phyloP scores from a whole-genome alignment of 805 yeast species.

The Metschnikowia sp. region DNA sequence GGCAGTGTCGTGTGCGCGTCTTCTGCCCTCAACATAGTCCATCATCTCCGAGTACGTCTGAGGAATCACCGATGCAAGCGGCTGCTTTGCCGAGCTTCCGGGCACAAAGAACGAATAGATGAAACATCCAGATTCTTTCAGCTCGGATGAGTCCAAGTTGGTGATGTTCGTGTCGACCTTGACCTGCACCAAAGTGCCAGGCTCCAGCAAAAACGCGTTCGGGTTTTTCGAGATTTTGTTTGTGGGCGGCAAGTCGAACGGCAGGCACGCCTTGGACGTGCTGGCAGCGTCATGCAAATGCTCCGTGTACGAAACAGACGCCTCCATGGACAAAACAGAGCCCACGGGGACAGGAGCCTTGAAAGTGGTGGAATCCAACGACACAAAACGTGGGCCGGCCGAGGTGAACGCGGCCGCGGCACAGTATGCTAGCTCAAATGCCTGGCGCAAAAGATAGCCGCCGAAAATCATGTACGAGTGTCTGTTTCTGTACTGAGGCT shows the following conservation, averaged over 20 bases:
- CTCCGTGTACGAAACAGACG: slow-evolving; percentile 83
- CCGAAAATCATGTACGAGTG: slow-evolving; percentile 95
- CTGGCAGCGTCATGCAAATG: slow-evolving; percentile 51
- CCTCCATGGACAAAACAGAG: slow-evolving; percentile 76
- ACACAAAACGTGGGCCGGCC: slow-evolving; percentile 83
- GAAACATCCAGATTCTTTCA: slow-evolving; percentile 79
- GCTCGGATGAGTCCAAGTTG: slow-evolving; percentile 55
- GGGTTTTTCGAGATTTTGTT: slow-evolving; percentile 49
- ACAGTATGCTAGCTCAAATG: slow-evolving; percentile 91
- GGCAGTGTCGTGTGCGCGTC: slow-evolving; percentile 84
- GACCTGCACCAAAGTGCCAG: slow-evolving; percentile 89
- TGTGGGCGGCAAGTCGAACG: slow-evolving; percentile 53
- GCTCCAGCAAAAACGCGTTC: slow-evolving; percentile 59
- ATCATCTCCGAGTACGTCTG: slow-evolving; percentile 90
- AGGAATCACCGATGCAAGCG: slow-evolving; percentile 75
- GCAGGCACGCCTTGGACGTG: slow-evolving; percentile 12
- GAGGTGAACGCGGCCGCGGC: slow-evolving; percentile 86
- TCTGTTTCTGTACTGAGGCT: slow-evolving; percentile 93
- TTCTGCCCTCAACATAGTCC: slow-evolving; percentile 83
- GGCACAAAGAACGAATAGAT: slow-evolving; percentile 88
- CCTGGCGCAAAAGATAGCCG: slow-evolving; percentile 87
- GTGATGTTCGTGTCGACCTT: slow-evolving; percentile 81
- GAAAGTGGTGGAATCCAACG: slow-evolving; percentile 87
- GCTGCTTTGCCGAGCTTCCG: slow-evolving; percentile 43
- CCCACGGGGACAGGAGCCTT: slow-evolving; percentile 96